Evolutionary conservation across 164 flowering plant genomes (phyloP).

Genomic region (Euptelea pleiosperma): DNA sequence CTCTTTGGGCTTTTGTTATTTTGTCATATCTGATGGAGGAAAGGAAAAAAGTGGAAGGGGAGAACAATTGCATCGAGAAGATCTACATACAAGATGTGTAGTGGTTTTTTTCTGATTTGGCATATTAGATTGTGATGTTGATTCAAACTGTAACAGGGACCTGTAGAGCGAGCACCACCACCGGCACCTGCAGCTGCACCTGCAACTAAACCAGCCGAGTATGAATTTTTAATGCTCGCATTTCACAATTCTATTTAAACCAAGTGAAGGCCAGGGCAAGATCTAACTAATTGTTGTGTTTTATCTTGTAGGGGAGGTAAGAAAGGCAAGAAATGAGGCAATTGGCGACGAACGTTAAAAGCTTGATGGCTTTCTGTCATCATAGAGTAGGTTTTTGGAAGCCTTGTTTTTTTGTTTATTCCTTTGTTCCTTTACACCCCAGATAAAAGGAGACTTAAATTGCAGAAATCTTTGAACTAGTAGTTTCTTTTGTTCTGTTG

Average conservation of each 20-base stretch:
- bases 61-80: neutral
- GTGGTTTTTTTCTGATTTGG: neutral
- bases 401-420: no score
- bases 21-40: neutral
- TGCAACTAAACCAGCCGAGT: constrained; percentile 48
- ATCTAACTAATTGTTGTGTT: neutral
- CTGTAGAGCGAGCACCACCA: constrained; percentile 36
- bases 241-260: neutral
- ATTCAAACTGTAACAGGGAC: constrained; percentile 38
- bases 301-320: constrained; percentile 36
- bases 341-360: neutral
- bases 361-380: no score
- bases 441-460: no score
- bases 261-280: neutral
- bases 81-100: neutral
- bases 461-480: no score
- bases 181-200: constrained; percentile 37
- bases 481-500: no score
- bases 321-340: constrained; percentile 42
- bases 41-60: neutral
- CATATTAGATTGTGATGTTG: neutral
- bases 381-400: no score
- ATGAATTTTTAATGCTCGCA: constrained; percentile 16
- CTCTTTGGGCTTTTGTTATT: neutral
- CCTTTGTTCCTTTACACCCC: no score